A percentile compares a stretch with the other conserved stretches of the same genome.
These are phyloP conservation scores for Heritiera fomes DNA, from an alignment of 345 rosid species.

Conservation along the genomic window DNA sequence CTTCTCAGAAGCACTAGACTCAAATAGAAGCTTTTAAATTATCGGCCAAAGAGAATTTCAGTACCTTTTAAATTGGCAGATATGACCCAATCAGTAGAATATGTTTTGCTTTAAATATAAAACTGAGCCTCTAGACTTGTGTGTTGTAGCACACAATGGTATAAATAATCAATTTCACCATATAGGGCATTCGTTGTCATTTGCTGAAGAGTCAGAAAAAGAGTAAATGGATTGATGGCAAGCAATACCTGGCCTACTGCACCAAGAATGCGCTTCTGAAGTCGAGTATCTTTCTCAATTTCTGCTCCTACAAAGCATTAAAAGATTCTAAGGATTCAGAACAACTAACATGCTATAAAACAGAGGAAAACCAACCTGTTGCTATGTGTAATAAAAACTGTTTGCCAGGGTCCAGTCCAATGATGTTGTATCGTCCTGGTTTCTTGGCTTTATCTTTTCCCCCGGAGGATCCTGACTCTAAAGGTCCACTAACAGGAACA, in stretches of 20 bases:
- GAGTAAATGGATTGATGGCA: slow-evolving; percentile 11
- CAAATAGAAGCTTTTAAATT: background rate
- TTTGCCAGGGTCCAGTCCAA: slow-evolving; percentile 76
- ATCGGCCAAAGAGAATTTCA: background rate
- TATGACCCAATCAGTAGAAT: background rate
- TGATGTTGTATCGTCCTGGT: slow-evolving; percentile 67
- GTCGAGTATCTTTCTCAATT: slow-evolving; percentile 75
- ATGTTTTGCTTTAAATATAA: background rate
- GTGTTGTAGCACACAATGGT: background rate
- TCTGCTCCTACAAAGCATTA: slow-evolving; percentile 56
- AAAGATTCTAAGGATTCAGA: slow-evolving; percentile 20
- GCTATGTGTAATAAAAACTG: slow-evolving; percentile 82
- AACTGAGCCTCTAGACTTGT: background rate
- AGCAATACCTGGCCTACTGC: slow-evolving; percentile 84
- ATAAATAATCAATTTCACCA: background rate
- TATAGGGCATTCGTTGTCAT: slow-evolving; percentile 11
- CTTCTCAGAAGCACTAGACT: background rate
- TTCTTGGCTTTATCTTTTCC: slow-evolving; percentile 93
- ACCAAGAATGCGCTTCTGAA: slow-evolving; percentile 69
- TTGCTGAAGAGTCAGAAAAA: background rate
- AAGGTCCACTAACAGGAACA: slow-evolving; percentile 74
- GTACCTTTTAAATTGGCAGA: background rate
- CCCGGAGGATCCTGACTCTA: slow-evolving; percentile 66
- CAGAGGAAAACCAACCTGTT: slow-evolving; percentile 49
- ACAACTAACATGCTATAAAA: background rate